Conservation (phyloP, 495 filamentous ascomycete species). For the Penicillium dipodomyicola region DNA sequence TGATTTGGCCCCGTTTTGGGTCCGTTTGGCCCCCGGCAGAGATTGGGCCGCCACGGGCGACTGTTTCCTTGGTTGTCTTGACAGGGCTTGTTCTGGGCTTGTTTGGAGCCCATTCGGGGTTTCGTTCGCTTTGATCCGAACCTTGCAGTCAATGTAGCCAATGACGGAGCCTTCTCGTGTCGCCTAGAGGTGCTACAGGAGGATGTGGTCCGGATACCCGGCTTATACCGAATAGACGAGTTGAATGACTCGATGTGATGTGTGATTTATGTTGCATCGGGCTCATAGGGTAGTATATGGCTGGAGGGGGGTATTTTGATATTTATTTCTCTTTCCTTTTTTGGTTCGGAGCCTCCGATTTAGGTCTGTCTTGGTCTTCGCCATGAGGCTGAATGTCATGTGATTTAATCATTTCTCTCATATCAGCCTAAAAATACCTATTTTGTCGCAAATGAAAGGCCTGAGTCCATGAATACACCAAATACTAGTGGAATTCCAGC, state of each 20-base stretch:
- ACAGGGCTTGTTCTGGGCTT: constrained; percentile 3
- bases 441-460: neutral
- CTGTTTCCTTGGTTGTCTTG: neutral
- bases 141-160: neutral
- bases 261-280: neutral
- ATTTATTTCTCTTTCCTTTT: neutral
- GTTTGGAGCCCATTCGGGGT: neutral
- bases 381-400: constrained; percentile 3
- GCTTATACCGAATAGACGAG: neutral
- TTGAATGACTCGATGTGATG: constrained; percentile 3
- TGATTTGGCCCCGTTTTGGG: neutral
- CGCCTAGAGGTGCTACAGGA: neutral
- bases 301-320: neutral
- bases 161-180: neutral
- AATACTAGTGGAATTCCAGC: neutral
- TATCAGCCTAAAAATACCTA: neutral
- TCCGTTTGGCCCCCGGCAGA: neutral
- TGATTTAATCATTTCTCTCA: neutral
- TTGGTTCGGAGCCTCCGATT: neutral
- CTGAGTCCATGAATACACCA: neutral
- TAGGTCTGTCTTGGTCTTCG: neutral
- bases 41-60: constrained; percentile 1
- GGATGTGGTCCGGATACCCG: neutral
- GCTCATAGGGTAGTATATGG: neutral
- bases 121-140: neutral